Conservation (phyloP, 2,329 filamentous ascomycete genomes). For the Diplodia sapinea region DNA sequence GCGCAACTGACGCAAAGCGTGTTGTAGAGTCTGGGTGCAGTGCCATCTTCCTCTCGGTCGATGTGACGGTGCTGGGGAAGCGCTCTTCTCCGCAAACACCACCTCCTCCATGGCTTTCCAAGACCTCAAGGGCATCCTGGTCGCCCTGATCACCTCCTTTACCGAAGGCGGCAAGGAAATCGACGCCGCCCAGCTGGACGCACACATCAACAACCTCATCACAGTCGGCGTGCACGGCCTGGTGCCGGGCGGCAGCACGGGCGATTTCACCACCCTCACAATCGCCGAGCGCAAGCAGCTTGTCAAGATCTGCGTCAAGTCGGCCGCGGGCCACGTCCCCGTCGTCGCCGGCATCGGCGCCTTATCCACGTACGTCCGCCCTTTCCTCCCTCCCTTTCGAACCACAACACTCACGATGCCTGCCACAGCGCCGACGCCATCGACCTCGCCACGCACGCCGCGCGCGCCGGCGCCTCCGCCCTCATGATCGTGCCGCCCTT, state of each 20-base stretch:
- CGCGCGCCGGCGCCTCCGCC: constrained; percentile 49
- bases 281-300: constrained; percentile 55
- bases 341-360: constrained; percentile 55
- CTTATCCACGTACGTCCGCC: constrained; percentile 49
- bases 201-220: constrained; percentile 56
- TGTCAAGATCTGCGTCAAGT: constrained; percentile 48
- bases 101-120: background rate
- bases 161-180: constrained; percentile 52
- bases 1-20: too few species aligned
- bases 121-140: background rate
- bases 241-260: constrained; percentile 58
- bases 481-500: constrained; percentile 59
- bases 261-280: constrained; percentile 56
- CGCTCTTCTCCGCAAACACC: background rate
- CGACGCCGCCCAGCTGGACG: constrained; percentile 48
- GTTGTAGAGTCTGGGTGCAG: too few species aligned
- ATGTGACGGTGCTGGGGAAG: too few species aligned
- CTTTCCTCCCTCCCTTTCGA: too few species aligned
- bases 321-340: constrained; percentile 49
- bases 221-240: constrained; percentile 56
- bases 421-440: constrained; percentile 42
- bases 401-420: too few species aligned
- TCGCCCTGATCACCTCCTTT: constrained; percentile 57
- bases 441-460: constrained; percentile 51
- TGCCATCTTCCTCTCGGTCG: too few species aligned